These are phyloP conservation scores for Botryococcus braunii DNA, from an alignment of 163 green algal species.

Conservation along the genomic window DNA sequence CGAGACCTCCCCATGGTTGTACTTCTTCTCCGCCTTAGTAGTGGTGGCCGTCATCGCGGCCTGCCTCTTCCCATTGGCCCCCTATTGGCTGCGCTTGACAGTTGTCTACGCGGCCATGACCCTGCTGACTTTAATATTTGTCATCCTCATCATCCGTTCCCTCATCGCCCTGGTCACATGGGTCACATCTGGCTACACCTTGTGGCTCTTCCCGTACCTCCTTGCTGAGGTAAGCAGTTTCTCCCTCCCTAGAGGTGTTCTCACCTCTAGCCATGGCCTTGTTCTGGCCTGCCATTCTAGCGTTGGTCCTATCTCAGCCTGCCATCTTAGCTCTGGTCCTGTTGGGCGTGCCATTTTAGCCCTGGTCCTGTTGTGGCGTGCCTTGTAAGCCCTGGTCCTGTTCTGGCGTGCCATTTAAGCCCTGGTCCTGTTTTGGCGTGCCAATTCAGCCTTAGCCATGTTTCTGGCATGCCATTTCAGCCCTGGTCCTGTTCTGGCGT, in stretches of 20 bases:
- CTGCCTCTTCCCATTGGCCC: conserved; percentile 70
- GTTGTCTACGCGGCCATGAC: conserved; percentile 65
- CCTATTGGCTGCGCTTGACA: conserved; percentile 28
- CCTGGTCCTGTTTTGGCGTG: too few relatives aligned
- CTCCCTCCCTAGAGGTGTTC: too few relatives aligned
- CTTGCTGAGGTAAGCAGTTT: conserved; percentile 48
- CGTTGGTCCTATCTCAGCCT: not conserved
- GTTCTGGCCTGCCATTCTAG: not conserved
- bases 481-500: too few relatives aligned
- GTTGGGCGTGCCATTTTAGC: not conserved
- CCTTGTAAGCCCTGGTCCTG: too few relatives aligned
- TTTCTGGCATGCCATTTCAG: too few relatives aligned
- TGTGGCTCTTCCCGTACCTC: conserved; percentile 87
- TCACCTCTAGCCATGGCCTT: not conserved
- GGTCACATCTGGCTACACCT: conserved; percentile 50
- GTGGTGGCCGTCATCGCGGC: conserved; percentile 40
- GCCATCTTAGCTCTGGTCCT: not conserved
- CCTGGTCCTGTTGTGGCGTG: not conserved
- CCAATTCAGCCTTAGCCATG: too few relatives aligned
- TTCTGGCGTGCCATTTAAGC: too few relatives aligned
- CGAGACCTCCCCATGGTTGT: conserved; percentile 48
- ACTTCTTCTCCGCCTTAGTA: conserved; percentile 33
- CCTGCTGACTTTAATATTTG: conserved; percentile 56
- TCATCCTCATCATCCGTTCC: conserved; percentile 49
- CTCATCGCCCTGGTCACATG: conserved; percentile 60